These are phyloP conservation scores for Paratinospora sagittata DNA, from an alignment of 164 flowering plant species.

Conservation along the genomic window DNA sequence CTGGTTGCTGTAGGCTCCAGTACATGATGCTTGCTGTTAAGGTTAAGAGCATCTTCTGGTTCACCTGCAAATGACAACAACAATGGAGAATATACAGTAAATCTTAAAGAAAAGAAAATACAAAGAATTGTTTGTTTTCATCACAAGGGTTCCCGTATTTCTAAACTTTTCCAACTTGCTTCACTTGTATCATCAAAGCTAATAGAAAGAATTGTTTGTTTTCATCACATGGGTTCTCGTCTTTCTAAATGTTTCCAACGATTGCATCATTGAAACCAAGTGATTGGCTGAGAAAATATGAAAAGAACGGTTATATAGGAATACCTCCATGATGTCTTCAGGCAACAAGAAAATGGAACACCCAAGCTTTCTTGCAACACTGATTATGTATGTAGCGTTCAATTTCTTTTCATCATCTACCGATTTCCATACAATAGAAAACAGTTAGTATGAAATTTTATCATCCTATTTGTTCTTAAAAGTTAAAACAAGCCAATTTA, in stretches of 20 bases:
- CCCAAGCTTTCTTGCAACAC: conserved; percentile 93
- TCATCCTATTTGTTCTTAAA: not conserved
- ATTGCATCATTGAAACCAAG: too few relatives aligned
- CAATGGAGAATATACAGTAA: not conserved
- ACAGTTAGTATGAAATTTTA: not conserved
- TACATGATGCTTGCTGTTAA: conserved; percentile 88
- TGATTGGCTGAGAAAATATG: not conserved
- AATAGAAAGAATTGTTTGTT: too few relatives aligned
- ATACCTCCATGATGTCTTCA: conserved; percentile 94
- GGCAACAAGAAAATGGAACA: conserved; percentile 93
- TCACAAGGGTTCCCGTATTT: too few relatives aligned
- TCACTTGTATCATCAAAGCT: not conserved
- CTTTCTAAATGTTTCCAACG: too few relatives aligned
- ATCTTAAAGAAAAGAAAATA: not conserved
- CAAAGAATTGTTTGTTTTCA: not conserved
- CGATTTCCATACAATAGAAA: conserved; percentile 14
- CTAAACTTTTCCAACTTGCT: too few relatives aligned
- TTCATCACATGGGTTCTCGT: too few relatives aligned
- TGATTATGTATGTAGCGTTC: conserved; percentile 89
- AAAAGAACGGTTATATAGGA: not conserved
- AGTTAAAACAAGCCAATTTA: not conserved
- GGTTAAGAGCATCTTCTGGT: conserved; percentile 87
- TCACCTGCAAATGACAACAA: conserved; percentile 47
- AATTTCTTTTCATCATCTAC: conserved; percentile 82
- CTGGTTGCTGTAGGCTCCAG: conserved; percentile 74